Conservation (phyloP, 139 green algal genomes). For the Coccomyxa sp. region DNA sequence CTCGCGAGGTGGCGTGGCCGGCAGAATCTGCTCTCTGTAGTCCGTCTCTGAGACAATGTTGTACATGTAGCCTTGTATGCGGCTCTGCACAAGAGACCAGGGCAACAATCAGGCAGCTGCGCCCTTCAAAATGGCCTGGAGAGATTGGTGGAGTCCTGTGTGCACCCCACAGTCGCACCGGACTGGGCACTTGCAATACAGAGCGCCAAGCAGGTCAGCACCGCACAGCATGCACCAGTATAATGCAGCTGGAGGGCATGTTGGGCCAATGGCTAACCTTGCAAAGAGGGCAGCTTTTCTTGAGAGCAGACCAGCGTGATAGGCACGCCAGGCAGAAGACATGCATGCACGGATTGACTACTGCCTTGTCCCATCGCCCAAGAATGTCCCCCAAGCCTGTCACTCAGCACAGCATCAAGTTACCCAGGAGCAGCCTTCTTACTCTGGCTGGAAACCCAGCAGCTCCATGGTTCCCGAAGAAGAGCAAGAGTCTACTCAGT, state of each 20-base stretch:
- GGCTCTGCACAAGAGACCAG: too few relatives aligned
- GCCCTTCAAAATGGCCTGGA: too few relatives aligned
- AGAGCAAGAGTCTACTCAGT: neutral
- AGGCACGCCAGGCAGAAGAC: conserved; percentile 22
- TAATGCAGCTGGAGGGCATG: neutral
- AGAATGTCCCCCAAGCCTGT: conserved; percentile 15
- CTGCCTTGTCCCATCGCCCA: conserved; percentile 3
- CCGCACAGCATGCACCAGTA: too few relatives aligned
- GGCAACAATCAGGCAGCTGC: too few relatives aligned
- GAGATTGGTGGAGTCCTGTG: too few relatives aligned
- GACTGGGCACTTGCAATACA: too few relatives aligned
- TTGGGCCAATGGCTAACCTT: conserved; percentile 1
- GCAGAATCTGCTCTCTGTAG: conserved; percentile 14
- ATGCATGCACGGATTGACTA: conserved; percentile 20
- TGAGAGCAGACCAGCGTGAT: conserved; percentile 7
- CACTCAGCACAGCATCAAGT: neutral
- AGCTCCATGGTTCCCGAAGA: neutral
- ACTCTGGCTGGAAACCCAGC: neutral
- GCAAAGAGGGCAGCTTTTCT: conserved; percentile 18
- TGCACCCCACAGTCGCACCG: too few relatives aligned
- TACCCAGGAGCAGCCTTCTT: too few relatives aligned
- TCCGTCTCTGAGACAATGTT: conserved; percentile 5
- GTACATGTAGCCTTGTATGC: conserved; percentile 26
- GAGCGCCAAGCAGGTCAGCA: too few relatives aligned
- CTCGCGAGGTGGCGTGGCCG: neutral